phyloP scores from a whole-genome alignment of 2,329 filamentous ascomycete genomes.

The Delphinella strobiligena region DNA sequence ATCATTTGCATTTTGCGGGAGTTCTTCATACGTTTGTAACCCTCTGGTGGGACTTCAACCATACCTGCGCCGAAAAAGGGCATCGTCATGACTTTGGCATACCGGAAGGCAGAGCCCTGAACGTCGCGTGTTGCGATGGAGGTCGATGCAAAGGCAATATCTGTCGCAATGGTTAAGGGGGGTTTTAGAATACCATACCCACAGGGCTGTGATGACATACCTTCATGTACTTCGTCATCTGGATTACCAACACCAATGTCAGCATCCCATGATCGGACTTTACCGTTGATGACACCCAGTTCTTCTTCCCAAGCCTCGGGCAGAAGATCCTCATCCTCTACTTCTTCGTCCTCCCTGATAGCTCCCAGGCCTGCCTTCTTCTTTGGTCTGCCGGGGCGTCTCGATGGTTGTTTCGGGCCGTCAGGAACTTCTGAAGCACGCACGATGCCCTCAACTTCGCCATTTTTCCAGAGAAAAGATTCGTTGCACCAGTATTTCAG shows the following conservation, averaged over 20 bases:
- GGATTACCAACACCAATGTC: slow-evolving; percentile 17
- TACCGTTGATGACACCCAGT: slow-evolving; percentile 51
- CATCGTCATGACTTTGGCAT: slow-evolving; percentile 74
- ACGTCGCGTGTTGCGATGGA: slow-evolving; percentile 48
- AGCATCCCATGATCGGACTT: slow-evolving; percentile 46
- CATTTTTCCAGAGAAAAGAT: slow-evolving; percentile 54
- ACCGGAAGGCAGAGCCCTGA: slow-evolving; percentile 62
- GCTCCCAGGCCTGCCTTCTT: slow-evolving; percentile 21
- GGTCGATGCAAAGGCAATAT: slow-evolving; percentile 47
- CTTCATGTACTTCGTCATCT: slow-evolving; percentile 28
- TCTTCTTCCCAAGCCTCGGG: slow-evolving; percentile 59
- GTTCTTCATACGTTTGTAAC: slow-evolving; percentile 83
- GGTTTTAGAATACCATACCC: slow-evolving; percentile 2
- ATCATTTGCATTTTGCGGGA: slow-evolving; percentile 93
- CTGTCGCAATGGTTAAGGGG: slow-evolving; percentile 23
- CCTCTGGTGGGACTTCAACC: slow-evolving; percentile 73
- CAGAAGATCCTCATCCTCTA: slow-evolving; percentile 42
- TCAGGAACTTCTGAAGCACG: slow-evolving; percentile 52
- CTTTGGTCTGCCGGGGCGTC: slow-evolving; percentile 14
- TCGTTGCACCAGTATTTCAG: slow-evolving; percentile 83
- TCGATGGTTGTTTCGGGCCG: slow-evolving; percentile 15
- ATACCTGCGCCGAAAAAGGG: slow-evolving; percentile 84
- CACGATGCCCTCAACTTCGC: slow-evolving; percentile 65
- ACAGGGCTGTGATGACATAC: too few relatives aligned
- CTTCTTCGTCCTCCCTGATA: slow-evolving; percentile 21